Base-by-base conservation (phyloP, 805 yeast species). In the Myxozyma mucilagina region DNA sequence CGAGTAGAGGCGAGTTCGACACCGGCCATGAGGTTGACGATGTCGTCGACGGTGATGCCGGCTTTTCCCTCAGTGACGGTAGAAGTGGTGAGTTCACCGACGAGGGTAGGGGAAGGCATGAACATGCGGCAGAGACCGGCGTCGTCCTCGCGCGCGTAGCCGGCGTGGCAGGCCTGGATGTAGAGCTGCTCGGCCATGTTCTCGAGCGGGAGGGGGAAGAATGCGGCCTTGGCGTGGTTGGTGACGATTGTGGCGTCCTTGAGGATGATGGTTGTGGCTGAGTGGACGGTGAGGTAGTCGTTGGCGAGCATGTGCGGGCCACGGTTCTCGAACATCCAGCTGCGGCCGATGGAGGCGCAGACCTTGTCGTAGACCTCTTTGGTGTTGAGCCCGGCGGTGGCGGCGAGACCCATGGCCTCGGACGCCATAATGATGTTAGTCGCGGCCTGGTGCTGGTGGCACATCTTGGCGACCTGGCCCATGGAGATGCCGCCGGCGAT, bases 381-480 rank as follows among this genome's bases (percentile, higher is more conserved):
- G 14, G 63, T 59, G 57, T 59, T 56, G 47, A 59, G 57, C 11
- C 63, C 63, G 39, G 61, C 63, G 16, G 55, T 44, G 16, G 63
- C 63, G 14, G 63, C 63, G 13, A 59, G 53, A 18, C 63, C 63
- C 61, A 59, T 59, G 7, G 60, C 63, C 53, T 59, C 63, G 32
- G 63, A 59, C 13, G 63, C 63, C 59, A 52, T 59, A 47, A 59
- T 59, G 42, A 59, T 56, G 42, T 59, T 59, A 16, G 60, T 57
- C 18, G 57, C 61, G 0, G 63, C 63, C 49, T 59, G 63, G 31
- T 59, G 63, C 48, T 59, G 63, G 18, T 59, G 63, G 13, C 49
- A 48, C 63, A 59, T 59, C 57, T 59, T 59, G 7, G 63, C 63
- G 20, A 59, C 47, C 43, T 53, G 53, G n/a, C 63, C 63, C 63